phyloP scores from a whole-genome alignment of 2,329 filamentous ascomycete species.

The Aureobasidium sp. region DNA sequence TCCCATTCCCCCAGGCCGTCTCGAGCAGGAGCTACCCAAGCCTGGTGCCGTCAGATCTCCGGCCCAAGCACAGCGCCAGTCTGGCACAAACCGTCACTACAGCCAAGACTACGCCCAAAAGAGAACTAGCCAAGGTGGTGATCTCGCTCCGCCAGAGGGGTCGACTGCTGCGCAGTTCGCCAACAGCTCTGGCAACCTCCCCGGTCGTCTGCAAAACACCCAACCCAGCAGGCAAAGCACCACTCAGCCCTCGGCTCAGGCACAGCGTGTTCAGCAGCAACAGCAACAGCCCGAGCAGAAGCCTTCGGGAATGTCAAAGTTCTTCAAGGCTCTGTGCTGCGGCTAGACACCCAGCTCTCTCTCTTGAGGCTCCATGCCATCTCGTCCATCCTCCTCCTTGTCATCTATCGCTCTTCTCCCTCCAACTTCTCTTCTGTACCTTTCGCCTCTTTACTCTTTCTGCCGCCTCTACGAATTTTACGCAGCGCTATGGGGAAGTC shows the following conservation, averaged over 20 bases:
- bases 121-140: constrained; percentile 71
- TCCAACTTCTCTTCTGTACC: constrained; percentile 4
- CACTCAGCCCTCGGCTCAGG: constrained; percentile 15
- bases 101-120: constrained; percentile 42
- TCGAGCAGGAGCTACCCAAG: constrained; percentile 47
- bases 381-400: not conserved
- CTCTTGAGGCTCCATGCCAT: not conserved
- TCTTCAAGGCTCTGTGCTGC: constrained; percentile 90
- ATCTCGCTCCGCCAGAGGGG: constrained; percentile 68
- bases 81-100: constrained; percentile 25
- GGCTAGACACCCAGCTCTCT: constrained; percentile 39
- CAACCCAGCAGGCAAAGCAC: constrained; percentile 17
- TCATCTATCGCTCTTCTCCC: not conserved
- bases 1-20: constrained; percentile 38
- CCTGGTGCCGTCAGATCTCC: constrained; percentile 62
- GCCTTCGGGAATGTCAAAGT: constrained; percentile 78
- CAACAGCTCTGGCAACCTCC: constrained; percentile 84
- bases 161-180: constrained; percentile 96
- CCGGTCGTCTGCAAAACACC: constrained; percentile 27
- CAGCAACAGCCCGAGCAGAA: constrained; percentile 60
- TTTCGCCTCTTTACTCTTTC: constrained; percentile 2
- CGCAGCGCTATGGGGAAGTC: not conserved
- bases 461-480: constrained; percentile 5
- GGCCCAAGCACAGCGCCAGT: constrained; percentile 55
- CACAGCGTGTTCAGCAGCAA: constrained; percentile 30